Percentiles rank a stretch among this genome's conserved stretches.
phyloP scores from a whole-genome alignment of 2,329 filamentous ascomycete species.

The Nigrospora sphaerica region DNA sequence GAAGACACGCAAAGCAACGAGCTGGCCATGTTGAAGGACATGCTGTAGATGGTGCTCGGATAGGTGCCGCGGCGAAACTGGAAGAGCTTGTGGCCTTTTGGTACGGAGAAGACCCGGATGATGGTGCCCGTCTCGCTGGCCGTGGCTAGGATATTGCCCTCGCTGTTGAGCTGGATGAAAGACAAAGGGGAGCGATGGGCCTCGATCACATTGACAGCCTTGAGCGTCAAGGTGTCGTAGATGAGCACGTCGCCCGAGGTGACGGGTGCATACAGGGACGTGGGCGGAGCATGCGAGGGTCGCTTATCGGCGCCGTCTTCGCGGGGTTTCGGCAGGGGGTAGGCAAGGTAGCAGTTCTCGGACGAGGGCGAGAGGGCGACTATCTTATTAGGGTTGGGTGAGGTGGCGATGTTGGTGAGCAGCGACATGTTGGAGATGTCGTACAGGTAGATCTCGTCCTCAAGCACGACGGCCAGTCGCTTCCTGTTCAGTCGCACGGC shows the following conservation, averaged over 20 bases:
- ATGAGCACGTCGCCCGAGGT: slow-evolving; percentile 89
- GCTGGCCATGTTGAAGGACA: slow-evolving; percentile 95
- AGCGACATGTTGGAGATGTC: slow-evolving; percentile 99
- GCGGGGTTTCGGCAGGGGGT: slow-evolving; percentile 73
- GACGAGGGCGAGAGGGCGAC: slow-evolving; percentile 90
- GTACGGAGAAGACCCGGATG: slow-evolving; percentile 90
- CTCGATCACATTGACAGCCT: slow-evolving; percentile 92
- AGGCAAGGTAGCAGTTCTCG: slow-evolving; percentile 92
- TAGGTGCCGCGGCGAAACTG: slow-evolving; percentile 95
- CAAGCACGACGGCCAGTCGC: slow-evolving; percentile 83
- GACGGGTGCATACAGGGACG: slow-evolving; percentile 69
- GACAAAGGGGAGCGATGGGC: slow-evolving; percentile 89
- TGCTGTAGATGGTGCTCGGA: slow-evolving; percentile 92
- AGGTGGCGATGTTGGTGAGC: slow-evolving; percentile 86
- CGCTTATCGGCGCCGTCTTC: slow-evolving; percentile 50
- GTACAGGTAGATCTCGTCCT: slow-evolving; percentile 96
- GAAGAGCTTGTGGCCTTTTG: slow-evolving; percentile 84
- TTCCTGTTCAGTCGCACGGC: slow-evolving; percentile 93
- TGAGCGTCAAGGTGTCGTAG: slow-evolving; percentile 82
- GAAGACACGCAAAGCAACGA: slow-evolving; percentile 93
- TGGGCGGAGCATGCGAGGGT: slow-evolving; percentile 79
- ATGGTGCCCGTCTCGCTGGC: slow-evolving; percentile 97
- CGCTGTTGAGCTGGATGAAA: slow-evolving; percentile 84
- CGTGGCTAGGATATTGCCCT: slow-evolving; percentile 86
- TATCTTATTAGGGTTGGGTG: slow-evolving; percentile 85